Conservation (phyloP, 1,139 yeast genomes). For the Nakaseomyces delphensis region DNA sequence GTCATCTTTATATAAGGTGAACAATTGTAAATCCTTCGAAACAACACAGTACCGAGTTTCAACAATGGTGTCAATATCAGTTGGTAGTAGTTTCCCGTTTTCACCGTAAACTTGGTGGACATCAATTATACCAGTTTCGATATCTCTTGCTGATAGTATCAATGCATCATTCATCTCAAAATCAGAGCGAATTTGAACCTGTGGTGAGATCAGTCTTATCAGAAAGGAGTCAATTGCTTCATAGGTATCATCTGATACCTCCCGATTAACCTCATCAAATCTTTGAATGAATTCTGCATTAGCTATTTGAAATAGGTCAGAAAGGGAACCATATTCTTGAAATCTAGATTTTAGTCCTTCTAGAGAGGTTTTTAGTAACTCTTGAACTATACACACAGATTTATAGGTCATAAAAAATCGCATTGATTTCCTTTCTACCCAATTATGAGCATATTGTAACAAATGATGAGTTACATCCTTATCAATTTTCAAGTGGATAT, state of each 20-base stretch:
- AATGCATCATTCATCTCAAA: conserved; percentile 55
- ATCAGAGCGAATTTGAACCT: conserved; percentile 65
- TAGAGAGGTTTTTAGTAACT: conserved; percentile 32
- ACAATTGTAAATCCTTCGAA: conserved; percentile 60
- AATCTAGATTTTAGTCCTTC: conserved; percentile 15
- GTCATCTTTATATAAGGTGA: conserved; percentile 48
- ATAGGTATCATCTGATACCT: conserved; percentile 36
- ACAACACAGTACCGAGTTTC: conserved; percentile 66
- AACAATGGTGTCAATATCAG: conserved; percentile 39
- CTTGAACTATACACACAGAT: conserved; percentile 63
- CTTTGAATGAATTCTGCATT: conserved; percentile 33
- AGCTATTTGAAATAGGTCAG: conserved; percentile 18
- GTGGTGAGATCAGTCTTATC: conserved; percentile 70
- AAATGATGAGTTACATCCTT: conserved; percentile 52
- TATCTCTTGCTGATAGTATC: conserved; percentile 57
- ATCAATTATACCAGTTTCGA: conserved; percentile 57
- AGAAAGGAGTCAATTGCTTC: conserved; percentile 53
- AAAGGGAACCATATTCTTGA: conserved; percentile 17
- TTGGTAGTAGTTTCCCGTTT: conserved; percentile 40
- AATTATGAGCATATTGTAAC: conserved; percentile 48
- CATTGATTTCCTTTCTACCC: conserved; percentile 50
- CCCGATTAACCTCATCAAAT: conserved; percentile 45
- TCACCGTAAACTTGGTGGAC: conserved; percentile 28
- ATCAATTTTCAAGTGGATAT: conserved; percentile 65
- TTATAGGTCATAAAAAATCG: conserved; percentile 58